Conservation (phyloP, 2,329 filamentous ascomycete genomes). For the Aspergillus japonicus region DNA sequence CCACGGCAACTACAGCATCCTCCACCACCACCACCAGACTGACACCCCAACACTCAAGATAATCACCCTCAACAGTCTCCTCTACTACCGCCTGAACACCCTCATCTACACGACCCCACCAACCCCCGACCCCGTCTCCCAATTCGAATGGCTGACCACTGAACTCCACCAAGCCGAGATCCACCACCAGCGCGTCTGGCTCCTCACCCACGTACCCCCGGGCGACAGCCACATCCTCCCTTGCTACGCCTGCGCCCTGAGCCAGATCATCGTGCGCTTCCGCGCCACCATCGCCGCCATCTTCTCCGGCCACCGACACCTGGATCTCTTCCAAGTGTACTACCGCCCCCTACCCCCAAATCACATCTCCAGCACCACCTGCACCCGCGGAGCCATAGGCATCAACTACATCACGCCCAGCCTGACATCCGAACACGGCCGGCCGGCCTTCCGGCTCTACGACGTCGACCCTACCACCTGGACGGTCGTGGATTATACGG, state of each 20-base stretch:
- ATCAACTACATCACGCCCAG: conserved; percentile 57
- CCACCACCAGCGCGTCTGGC: conserved; percentile 54
- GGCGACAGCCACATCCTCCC: conserved; percentile 54
- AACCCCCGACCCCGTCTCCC: conserved; percentile 52
- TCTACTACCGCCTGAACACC: conserved; percentile 61
- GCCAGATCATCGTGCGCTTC: conserved; percentile 56
- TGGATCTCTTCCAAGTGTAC: conserved; percentile 57
- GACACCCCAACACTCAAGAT: no score
- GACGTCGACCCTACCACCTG: conserved; percentile 41
- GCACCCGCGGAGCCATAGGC: not conserved
- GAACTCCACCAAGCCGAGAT: conserved; percentile 56
- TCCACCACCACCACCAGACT: conserved; percentile 10
- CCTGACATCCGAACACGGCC: conserved; percentile 56
- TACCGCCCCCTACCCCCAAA: conserved; percentile 35
- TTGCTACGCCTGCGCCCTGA: conserved; percentile 53
- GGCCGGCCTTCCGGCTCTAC: conserved; percentile 60
- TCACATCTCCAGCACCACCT: not conserved
- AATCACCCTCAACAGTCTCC: conserved; percentile 61
- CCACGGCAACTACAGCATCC: not conserved
- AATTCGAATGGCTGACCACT: conserved; percentile 54
- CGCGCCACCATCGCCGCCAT: conserved; percentile 54
- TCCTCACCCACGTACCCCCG: conserved; percentile 59
- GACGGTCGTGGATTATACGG: not conserved
- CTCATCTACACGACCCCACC: conserved; percentile 54
- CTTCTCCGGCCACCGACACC: conserved; percentile 60